Evolutionary conservation across 768 basidiomycete species (phyloP), one percentile per base, ranked within the genome.

Genomic region (Boletus sp.): DNA sequence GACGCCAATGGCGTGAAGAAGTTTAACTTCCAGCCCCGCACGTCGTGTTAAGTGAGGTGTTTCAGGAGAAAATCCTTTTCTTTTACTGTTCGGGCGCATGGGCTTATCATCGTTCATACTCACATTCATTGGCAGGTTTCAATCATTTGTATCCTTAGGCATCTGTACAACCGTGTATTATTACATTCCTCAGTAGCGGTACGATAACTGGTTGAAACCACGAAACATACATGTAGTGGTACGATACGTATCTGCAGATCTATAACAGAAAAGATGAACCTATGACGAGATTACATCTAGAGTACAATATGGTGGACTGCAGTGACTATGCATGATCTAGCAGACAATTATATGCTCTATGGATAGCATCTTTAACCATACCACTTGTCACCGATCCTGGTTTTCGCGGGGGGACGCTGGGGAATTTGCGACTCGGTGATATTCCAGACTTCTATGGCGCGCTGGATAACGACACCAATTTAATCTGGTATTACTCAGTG

Each of bases 371-470:
- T 15, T 53, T 53, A 89, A 47, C 88, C 87, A 60, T 88, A 87
- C 89, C 87, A 90, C 67, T 87, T 84, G 45, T 79, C 77, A 9
- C 83, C 85, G 3, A 84, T 71, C 56, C 74, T 79, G 25, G 74
- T 82, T 56, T 73, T 70, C 1, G 84, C 81, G 34, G 81, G 76
- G 4, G 82, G 77, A 34, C 94, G 80, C 60, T 84, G 82, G 0
- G 93, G 93, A 54, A 98, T 91, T 56, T 76, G 76, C 2, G 90
- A 76, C 56, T 86, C 77, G 0, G 70, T 85, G 62, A 98, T 95
- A 32, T 89, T 72, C 73, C 94, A 97, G 0, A 88, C 80, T 57
- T 93, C 82, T 62, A 91, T 97, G 8, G 96, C 93, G 11, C 87
- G 82, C 93, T 96, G 64, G 33, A 41, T 27, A 30, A 47, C 14